Evolutionary conservation across 2,329 filamentous ascomycete species (phyloP).

Genomic region (Exophiala mesophila): DNA sequence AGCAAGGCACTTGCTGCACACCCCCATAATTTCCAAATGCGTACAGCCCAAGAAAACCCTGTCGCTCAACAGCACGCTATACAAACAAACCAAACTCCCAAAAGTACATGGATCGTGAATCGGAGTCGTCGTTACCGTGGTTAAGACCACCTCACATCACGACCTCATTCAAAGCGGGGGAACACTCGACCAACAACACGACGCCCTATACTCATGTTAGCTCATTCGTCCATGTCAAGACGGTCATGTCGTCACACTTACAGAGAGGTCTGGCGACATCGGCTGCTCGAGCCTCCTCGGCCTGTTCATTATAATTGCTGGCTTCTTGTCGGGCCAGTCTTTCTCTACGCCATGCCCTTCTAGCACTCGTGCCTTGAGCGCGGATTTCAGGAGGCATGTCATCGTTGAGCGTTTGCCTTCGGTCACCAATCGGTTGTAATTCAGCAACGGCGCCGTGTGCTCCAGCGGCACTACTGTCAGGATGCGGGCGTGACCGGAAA

Average conservation of each 20-base stretch:
- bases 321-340: conserved; percentile 21
- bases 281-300: conserved; percentile 15
- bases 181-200: conserved; percentile 17
- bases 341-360: conserved; percentile 24
- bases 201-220: too few species aligned
- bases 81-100: too few species aligned
- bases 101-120: too few species aligned
- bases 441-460: conserved; percentile 5
- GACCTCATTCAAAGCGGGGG: conserved; percentile 14
- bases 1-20: too few species aligned
- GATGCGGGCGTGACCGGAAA: conserved; percentile 2
- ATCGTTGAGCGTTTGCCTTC: conserved; percentile 8
- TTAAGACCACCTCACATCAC: too few species aligned
- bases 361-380: conserved; percentile 21
- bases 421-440: conserved; percentile 2
- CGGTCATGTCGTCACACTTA: too few species aligned
- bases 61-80: too few species aligned
- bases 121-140: too few species aligned
- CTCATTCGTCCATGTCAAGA: too few species aligned
- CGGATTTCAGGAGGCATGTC: conserved; percentile 23
- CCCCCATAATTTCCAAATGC: too few species aligned
- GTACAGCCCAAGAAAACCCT: too few species aligned
- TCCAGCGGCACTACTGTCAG: conserved; percentile 4
- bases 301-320: conserved; percentile 19
- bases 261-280: conserved; percentile 20